phyloP scores from a whole-genome alignment of 305 asterid genomes.

The Fraxinus paxiana region DNA sequence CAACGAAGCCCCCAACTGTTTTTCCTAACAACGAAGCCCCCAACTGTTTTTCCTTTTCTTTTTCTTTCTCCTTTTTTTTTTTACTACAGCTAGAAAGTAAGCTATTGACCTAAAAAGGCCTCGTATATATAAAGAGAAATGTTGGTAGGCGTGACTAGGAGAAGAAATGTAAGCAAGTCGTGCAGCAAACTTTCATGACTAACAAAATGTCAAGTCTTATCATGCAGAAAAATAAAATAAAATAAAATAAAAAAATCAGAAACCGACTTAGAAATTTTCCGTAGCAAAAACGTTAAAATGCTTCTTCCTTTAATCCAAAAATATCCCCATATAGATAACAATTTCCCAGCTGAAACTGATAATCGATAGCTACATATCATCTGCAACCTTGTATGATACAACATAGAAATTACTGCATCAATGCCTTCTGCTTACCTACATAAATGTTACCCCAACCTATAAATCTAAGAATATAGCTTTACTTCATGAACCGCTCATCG shows the following conservation, averaged over 20 bases:
- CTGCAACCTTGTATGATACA: neutral
- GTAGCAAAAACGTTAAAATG: neutral
- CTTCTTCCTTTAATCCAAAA: neutral
- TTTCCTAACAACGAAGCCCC: neutral
- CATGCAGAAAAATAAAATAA: neutral
- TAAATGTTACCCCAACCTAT: neutral
- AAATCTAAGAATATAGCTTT: neutral
- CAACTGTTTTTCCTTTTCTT: neutral
- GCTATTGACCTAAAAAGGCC: neutral
- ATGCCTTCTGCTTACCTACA: neutral
- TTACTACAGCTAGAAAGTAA: neutral
- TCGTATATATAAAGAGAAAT: neutral
- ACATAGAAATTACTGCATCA: neutral
- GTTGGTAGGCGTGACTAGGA: neutral
- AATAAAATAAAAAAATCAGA: neutral
- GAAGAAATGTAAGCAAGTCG: neutral
- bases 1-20: neutral
- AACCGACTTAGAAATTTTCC: neutral
- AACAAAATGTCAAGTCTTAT: neutral
- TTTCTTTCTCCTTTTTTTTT: too few relatives aligned
- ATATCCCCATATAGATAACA: neutral
- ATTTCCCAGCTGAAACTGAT: neutral
- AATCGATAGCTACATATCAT: neutral
- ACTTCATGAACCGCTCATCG: neutral
- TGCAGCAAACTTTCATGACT: neutral